Evolutionary conservation across 805 yeast species (phyloP).

Genomic region (Candida parachauliodes): DNA sequence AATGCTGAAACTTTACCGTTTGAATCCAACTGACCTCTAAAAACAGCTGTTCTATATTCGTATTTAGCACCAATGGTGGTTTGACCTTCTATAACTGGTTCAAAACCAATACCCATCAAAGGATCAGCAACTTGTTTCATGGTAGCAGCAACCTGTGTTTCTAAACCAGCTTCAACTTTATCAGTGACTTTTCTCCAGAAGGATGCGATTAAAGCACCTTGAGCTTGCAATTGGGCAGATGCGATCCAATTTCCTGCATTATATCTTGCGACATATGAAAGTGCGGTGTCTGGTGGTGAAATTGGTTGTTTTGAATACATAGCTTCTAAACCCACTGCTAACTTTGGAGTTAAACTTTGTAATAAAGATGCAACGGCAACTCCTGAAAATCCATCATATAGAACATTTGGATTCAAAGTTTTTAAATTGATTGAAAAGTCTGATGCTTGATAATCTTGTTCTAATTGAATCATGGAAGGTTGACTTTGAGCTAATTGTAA

Average conservation of each 20-base stretch:
- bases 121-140: constrained; percentile 72
- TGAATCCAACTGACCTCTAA: constrained; percentile 92
- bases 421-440: constrained; percentile 89
- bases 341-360: constrained; percentile 80
- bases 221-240: constrained; percentile 88
- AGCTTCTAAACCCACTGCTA: constrained; percentile 89
- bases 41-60: constrained; percentile 93
- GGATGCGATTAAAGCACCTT: constrained; percentile 83
- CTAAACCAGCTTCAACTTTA: constrained; percentile 92
- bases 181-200: constrained; percentile 94
- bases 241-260: constrained; percentile 88
- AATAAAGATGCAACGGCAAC: constrained; percentile 87
- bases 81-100: constrained; percentile 83
- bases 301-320: constrained; percentile 76
- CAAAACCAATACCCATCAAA: constrained; percentile 75
- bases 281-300: constrained; percentile 84
- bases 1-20: constrained; percentile 87
- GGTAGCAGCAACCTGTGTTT: constrained; percentile 76
- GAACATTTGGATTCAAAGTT: constrained; percentile 80
- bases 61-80: constrained; percentile 96
- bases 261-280: constrained; percentile 87
- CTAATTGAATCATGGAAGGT: constrained; percentile 91
- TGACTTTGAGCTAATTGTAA: constrained; percentile 85
- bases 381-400: constrained; percentile 74
- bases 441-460: constrained; percentile 89